These are phyloP conservation scores for Chalaropsis thielavioides DNA, from an alignment of 2,329 filamentous ascomycete species.

Conservation along the genomic window DNA sequence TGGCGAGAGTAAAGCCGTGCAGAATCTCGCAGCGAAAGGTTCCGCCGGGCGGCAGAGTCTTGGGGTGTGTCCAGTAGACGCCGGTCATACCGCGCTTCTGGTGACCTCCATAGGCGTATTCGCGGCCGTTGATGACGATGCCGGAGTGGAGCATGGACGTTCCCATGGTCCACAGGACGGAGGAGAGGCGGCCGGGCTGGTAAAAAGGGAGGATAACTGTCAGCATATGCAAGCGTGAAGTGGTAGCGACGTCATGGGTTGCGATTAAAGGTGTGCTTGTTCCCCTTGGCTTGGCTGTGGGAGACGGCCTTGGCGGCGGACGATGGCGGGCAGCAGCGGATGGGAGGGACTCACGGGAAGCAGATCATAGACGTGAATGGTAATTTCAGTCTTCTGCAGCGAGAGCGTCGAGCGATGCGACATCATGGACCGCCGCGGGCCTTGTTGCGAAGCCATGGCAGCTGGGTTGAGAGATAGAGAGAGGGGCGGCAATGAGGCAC, in stretches of 20 bases:
- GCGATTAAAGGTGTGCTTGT: not conserved
- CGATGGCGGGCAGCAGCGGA: slow-evolving; percentile 44
- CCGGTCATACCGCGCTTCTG: slow-evolving; percentile 55
- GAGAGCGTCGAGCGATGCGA: slow-evolving; percentile 52
- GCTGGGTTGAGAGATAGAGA: not conserved
- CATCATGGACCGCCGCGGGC: slow-evolving; percentile 27
- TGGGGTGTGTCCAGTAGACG: slow-evolving; percentile 69
- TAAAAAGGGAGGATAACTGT: not conserved
- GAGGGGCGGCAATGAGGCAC: not conserved
- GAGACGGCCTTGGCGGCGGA: slow-evolving; percentile 25
- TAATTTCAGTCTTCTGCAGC: slow-evolving; percentile 56
- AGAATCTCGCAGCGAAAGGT: slow-evolving; percentile 62
- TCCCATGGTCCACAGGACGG: slow-evolving; percentile 62
- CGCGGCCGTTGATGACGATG: slow-evolving; percentile 62
- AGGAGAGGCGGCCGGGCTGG: slow-evolving; percentile 59
- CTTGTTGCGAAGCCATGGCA: slow-evolving; percentile 31
- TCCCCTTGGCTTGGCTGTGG: slow-evolving; percentile 26
- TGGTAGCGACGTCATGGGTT: slow-evolving; percentile 7
- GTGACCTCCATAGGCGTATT: slow-evolving; percentile 79
- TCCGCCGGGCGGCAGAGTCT: slow-evolving; percentile 58
- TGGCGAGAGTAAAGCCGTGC: slow-evolving; percentile 62
- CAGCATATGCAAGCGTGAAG: not conserved
- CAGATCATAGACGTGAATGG: slow-evolving; percentile 66
- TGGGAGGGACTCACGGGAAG: slow-evolving; percentile 41
- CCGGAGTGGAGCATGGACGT: slow-evolving; percentile 68